Conservation (phyloP, 257 asterid species). For the Fraxinus americana region DNA sequence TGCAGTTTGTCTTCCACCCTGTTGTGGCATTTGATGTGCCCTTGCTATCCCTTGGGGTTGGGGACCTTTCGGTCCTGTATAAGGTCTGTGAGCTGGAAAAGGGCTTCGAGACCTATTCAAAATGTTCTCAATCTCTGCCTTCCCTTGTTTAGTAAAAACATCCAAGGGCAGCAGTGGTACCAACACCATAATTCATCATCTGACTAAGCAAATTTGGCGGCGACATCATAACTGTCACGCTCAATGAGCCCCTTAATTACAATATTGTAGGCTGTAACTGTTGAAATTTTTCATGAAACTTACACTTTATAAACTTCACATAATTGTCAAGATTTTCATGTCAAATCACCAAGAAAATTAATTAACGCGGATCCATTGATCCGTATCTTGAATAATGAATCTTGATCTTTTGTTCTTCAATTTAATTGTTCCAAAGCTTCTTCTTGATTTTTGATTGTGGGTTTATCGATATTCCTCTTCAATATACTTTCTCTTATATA, state of each 20-base stretch:
- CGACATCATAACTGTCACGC: slow-evolving; percentile 49
- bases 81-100: slow-evolving; percentile 37
- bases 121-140: slow-evolving; percentile 53
- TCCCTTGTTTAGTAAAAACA: slow-evolving; percentile 58
- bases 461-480: no score
- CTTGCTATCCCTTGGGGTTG: slow-evolving; percentile 36
- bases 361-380: no score
- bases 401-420: no score
- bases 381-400: no score
- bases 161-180: slow-evolving; percentile 58
- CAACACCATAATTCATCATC: slow-evolving; percentile 60
- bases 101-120: slow-evolving; percentile 37
- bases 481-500: no score
- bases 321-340: no score
- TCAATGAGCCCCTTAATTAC: slow-evolving; percentile 67
- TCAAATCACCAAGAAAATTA: no score
- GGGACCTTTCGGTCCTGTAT: slow-evolving; percentile 27
- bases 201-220: slow-evolving; percentile 47
- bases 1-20: slow-evolving; percentile 30
- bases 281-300: neutral
- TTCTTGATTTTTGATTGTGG: no score
- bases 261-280: slow-evolving; percentile 64
- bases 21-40: slow-evolving; percentile 31
- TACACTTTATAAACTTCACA: no score
- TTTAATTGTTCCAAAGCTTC: no score